Conservation (phyloP, 2,329 filamentous ascomycete genomes). For the Samsoniella hepiali region DNA sequence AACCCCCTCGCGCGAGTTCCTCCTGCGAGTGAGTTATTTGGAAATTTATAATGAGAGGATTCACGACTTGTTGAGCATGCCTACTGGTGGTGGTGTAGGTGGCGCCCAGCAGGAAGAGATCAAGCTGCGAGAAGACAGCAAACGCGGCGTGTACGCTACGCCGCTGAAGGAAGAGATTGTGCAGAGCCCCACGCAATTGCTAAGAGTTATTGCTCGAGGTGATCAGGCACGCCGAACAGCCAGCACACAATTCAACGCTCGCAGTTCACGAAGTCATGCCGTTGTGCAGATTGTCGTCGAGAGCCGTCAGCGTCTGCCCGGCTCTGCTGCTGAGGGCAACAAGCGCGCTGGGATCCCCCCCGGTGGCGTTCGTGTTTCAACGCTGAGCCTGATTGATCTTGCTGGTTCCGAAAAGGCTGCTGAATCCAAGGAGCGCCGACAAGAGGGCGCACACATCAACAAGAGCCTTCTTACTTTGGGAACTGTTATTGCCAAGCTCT, state of each 20-base stretch:
- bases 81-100: slow-evolving; percentile 55
- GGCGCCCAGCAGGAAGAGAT: slow-evolving; percentile 78
- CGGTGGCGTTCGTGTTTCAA: slow-evolving; percentile 92
- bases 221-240: slow-evolving; percentile 87
- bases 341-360: slow-evolving; percentile 70
- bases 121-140: slow-evolving; percentile 93
- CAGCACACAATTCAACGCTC: slow-evolving; percentile 94
- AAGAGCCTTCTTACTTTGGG: slow-evolving; percentile 93
- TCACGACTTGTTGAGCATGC: slow-evolving; percentile 82
- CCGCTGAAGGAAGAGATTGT: slow-evolving; percentile 98
- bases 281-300: slow-evolving; percentile 99
- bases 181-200: slow-evolving; percentile 90
- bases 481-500: slow-evolving; percentile 91
- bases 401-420: slow-evolving; percentile 95
- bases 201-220: slow-evolving; percentile 91
- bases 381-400: slow-evolving; percentile 90
- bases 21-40: slow-evolving; percentile 93
- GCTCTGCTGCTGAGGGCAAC: slow-evolving; percentile 48
- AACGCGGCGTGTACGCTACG: slow-evolving; percentile 92
- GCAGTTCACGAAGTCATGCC: slow-evolving; percentile 95
- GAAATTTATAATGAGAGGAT: slow-evolving; percentile 99
- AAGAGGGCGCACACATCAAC: slow-evolving; percentile 97
- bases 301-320: slow-evolving; percentile 79
- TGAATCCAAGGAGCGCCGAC: slow-evolving; percentile 88
- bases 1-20: slow-evolving; percentile 88